Evolutionary conservation across 2,329 filamentous ascomycete genomes (phyloP).

Genomic region (Alternaria conjuncta): DNA sequence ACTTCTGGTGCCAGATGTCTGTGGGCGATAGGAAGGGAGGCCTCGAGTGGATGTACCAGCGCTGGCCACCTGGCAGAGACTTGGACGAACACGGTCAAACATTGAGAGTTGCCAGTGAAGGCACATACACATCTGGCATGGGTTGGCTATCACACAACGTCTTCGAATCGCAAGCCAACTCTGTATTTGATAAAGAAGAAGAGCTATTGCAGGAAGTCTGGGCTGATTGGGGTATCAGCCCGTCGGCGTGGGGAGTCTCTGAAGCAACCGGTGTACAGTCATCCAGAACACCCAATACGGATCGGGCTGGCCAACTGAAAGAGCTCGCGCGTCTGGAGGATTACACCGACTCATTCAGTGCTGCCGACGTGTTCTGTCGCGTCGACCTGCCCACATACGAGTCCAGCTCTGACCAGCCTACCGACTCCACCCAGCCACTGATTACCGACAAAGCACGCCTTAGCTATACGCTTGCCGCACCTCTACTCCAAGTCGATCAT

Average conservation of each 20-base stretch:
- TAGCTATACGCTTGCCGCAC: constrained; percentile 62
- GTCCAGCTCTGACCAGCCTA: constrained; percentile 47
- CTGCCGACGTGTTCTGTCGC: constrained; percentile 66
- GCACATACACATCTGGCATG: constrained; percentile 80
- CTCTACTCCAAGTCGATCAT: constrained; percentile 61
- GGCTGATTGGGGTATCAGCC: constrained; percentile 70
- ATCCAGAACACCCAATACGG: neutral
- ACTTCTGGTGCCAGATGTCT: constrained; percentile 97
- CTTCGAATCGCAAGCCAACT: constrained; percentile 47
- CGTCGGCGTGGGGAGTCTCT: constrained; percentile 59
- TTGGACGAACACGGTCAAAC: constrained; percentile 70
- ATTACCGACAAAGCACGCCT: constrained; percentile 60
- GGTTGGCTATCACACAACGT: constrained; percentile 73
- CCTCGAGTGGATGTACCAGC: constrained; percentile 85
- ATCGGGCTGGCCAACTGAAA: constrained; percentile 2
- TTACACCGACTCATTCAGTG: constrained; percentile 68
- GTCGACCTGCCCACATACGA: constrained; percentile 54
- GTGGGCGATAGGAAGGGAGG: constrained; percentile 89
- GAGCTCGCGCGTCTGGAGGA: constrained; percentile 59
- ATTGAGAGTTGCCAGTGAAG: constrained; percentile 79
- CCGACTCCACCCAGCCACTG: constrained; percentile 70
- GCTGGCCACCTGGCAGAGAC: constrained; percentile 76
- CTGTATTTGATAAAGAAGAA: constrained; percentile 60
- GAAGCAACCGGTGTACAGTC: neutral
- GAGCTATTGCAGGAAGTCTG: constrained; percentile 70